Evolutionary conservation across 495 filamentous ascomycete species (phyloP).

Genomic region (Aspergillus funiculosus): DNA sequence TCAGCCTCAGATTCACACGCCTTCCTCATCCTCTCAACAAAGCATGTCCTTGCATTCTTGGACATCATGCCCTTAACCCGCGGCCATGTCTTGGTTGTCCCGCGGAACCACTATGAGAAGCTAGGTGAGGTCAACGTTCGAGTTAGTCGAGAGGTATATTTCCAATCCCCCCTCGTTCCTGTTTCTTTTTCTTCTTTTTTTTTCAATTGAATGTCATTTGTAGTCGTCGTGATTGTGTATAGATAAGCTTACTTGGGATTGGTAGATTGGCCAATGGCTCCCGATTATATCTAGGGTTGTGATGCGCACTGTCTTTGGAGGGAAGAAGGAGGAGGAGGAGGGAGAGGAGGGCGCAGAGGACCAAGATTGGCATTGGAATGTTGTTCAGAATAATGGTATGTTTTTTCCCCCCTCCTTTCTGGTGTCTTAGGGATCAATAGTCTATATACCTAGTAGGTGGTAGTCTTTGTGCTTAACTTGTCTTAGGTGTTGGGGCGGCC

Average conservation of each 20-base stretch:
- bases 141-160: slow-evolving; percentile 49
- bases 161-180: background rate
- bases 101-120: slow-evolving; percentile 65
- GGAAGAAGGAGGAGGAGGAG: slow-evolving; percentile 5
- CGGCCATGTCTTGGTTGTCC: slow-evolving; percentile 73
- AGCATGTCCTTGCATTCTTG: slow-evolving; percentile 71
- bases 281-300: slow-evolving; percentile 69
- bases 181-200: slow-evolving; percentile 5
- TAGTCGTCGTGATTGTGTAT: background rate
- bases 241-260: no score
- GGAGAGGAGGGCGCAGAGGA: slow-evolving; percentile 4
- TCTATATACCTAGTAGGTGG: background rate
- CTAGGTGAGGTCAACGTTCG: slow-evolving; percentile 55
- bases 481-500: slow-evolving; percentile 64
- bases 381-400: slow-evolving; percentile 89
- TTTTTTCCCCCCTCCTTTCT: slow-evolving; percentile 6
- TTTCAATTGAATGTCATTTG: background rate
- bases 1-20: slow-evolving; percentile 32
- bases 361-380: slow-evolving; percentile 69
- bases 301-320: slow-evolving; percentile 42
- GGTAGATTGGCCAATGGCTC: slow-evolving; percentile 62
- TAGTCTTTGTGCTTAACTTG: slow-evolving; percentile 3
- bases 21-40: slow-evolving; percentile 69
- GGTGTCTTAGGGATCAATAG: background rate
- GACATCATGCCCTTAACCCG: slow-evolving; percentile 80